A percentile compares a stretch with the other conserved stretches of the same genome.
Evolutionary conservation across 495 filamentous ascomycete species (phyloP).

Genomic region (Polyplosphaeria fusca): DNA sequence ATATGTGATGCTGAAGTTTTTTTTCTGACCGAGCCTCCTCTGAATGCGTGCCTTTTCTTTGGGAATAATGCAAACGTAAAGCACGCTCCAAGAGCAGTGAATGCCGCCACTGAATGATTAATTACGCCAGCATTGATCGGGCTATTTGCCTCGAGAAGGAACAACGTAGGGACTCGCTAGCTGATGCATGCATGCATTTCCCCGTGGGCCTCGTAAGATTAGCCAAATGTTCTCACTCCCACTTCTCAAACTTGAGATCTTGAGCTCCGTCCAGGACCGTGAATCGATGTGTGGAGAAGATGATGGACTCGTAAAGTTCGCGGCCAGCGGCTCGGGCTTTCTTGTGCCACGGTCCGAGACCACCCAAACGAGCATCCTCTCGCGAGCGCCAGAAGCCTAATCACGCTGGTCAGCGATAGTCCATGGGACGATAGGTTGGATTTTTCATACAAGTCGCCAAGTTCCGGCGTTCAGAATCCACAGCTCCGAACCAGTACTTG

Average conservation of each 20-base stretch:
- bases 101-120: too few relatives aligned
- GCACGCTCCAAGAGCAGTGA: too few relatives aligned
- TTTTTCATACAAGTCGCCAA: constrained; percentile 40
- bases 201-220: too few relatives aligned
- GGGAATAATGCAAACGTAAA: too few relatives aligned
- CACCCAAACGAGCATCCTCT: constrained; percentile 34
- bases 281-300: constrained; percentile 37
- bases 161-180: too few relatives aligned
- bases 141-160: too few relatives aligned
- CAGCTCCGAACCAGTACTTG: constrained; percentile 51
- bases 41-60: too few relatives aligned
- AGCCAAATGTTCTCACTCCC: too few relatives aligned
- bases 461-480: constrained; percentile 33
- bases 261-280: constrained; percentile 32
- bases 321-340: constrained; percentile 35
- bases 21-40: too few relatives aligned
- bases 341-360: constrained; percentile 38
- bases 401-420: not conserved
- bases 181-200: too few relatives aligned
- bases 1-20: too few relatives aligned
- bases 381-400: constrained; percentile 37
- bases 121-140: too few relatives aligned
- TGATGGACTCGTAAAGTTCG: constrained; percentile 36
- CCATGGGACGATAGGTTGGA: not conserved
- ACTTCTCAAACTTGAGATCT: constrained; percentile 31